Evolutionary conservation across 768 basidiomycete species (phyloP).

Genomic region (Rhodotorula graminis): DNA sequence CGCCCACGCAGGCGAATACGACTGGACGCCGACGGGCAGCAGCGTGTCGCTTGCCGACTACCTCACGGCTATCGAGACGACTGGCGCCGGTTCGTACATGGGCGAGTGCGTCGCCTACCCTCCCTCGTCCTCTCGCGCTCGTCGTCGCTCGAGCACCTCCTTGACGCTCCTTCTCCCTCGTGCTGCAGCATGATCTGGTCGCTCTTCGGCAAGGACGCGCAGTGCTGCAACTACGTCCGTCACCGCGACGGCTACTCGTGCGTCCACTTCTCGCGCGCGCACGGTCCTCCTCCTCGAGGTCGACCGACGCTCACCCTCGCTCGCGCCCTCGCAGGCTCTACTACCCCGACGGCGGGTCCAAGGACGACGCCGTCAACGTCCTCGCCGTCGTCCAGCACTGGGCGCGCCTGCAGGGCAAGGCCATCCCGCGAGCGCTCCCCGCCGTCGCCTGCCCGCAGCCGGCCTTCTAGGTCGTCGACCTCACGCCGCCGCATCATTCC

Average conservation of each 20-base stretch:
- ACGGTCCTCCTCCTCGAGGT: too few species aligned
- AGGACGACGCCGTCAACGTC: neutral
- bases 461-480: neutral
- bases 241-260: slow-evolving; percentile 15
- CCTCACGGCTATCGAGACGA: slow-evolving; percentile 15
- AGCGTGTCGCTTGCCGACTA: slow-evolving; percentile 10
- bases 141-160: too few species aligned
- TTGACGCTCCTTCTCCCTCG: too few species aligned
- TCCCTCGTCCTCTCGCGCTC: too few species aligned
- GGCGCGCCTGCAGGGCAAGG: slow-evolving; percentile 13
- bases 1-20: slow-evolving; percentile 18
- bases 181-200: slow-evolving; percentile 23
- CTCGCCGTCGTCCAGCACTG: slow-evolving; percentile 27
- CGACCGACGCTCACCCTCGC: neutral
- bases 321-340: slow-evolving; percentile 1
- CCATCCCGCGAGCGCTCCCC: slow-evolving; percentile 6
- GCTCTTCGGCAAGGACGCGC: slow-evolving; percentile 17
- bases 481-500: too few species aligned
- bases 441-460: slow-evolving; percentile 33
- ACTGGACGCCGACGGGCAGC: slow-evolving; percentile 21
- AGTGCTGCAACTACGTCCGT: slow-evolving; percentile 27
- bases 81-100: neutral
- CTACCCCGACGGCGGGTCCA: slow-evolving; percentile 32
- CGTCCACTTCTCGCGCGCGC: neutral
- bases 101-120: slow-evolving; percentile 16